These are phyloP conservation scores for Cicer yamashitae DNA, from an alignment of 306 rosid genomes.

Conservation along the genomic window DNA sequence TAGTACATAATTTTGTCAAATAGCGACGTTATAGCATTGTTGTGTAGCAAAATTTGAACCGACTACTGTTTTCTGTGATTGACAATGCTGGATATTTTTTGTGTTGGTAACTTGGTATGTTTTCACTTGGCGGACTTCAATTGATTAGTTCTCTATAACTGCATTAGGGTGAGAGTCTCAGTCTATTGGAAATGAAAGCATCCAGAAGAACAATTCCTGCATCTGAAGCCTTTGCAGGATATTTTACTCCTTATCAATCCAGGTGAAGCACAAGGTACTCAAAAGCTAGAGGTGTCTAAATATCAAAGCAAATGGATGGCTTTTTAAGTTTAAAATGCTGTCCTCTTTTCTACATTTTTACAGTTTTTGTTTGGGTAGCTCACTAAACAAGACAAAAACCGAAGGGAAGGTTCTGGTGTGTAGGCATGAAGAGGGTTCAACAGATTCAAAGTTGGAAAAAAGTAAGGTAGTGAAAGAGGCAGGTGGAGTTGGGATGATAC, in stretches of 20 bases:
- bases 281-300: conserved; percentile 44
- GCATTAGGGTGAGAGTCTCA: conserved; percentile 74
- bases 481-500: conserved; percentile 83
- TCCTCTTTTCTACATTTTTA: conserved; percentile 43
- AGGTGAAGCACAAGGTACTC: conserved; percentile 88
- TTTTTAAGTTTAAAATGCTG: conserved; percentile 42
- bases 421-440: conserved; percentile 65
- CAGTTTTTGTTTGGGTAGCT: conserved; percentile 79
- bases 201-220: conserved; percentile 67
- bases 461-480: conserved; percentile 69
- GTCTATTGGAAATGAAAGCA: conserved; percentile 61
- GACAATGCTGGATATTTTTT: background rate
- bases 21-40: too few relatives aligned
- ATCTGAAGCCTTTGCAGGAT: conserved; percentile 76
- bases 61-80: too few relatives aligned
- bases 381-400: conserved; percentile 71
- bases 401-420: conserved; percentile 82
- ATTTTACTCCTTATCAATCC: conserved; percentile 90
- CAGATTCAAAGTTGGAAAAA: conserved; percentile 70
- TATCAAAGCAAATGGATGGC: conserved; percentile 36
- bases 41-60: too few relatives aligned
- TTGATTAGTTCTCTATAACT: conserved; percentile 28
- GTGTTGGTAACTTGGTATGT: background rate
- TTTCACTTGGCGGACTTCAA: conserved; percentile 29
- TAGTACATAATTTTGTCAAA: too few relatives aligned